A percentile compares a stretch with the other conserved stretches of the same genome.
Evolutionary conservation across 805 yeast species (phyloP).

Genomic region (Pichia manshurica): DNA sequence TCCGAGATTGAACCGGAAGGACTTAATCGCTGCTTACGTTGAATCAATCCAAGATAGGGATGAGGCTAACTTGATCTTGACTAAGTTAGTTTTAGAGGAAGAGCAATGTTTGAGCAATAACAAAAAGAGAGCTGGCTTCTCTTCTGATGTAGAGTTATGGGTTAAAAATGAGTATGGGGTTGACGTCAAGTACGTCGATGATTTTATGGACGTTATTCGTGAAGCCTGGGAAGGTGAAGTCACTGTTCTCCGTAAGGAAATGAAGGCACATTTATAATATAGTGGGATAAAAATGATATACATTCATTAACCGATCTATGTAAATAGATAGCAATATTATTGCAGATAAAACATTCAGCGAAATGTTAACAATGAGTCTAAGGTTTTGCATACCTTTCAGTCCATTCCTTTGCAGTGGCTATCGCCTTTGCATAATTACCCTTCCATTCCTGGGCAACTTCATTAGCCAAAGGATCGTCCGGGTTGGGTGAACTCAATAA

Average conservation of each 20-base stretch:
- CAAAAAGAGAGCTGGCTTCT: conserved; percentile 15
- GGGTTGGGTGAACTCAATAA: conserved; percentile 94
- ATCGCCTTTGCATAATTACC: conserved; percentile 77
- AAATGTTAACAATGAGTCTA: too few species aligned
- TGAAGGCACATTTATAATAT: conserved; percentile 17
- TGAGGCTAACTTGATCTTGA: conserved; percentile 16
- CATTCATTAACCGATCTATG: background rate
- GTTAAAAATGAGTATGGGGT: conserved; percentile 51
- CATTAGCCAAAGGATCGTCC: conserved; percentile 96
- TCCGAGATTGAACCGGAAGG: conserved; percentile 66
- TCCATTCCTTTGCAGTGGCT: conserved; percentile 74
- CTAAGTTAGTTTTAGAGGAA: conserved; percentile 24
- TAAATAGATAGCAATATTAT: too few species aligned
- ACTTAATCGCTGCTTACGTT: conserved; percentile 56
- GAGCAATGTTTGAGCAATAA: conserved; percentile 19
- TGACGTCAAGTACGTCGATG: conserved; percentile 59
- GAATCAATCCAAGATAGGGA: conserved; percentile 22
- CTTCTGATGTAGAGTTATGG: conserved; percentile 44
- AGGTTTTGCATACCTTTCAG: conserved; percentile 48
- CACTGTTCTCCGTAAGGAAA: conserved; percentile 7
- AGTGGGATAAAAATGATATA: background rate
- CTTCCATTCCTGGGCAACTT: conserved; percentile 96
- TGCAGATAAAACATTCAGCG: too few species aligned
- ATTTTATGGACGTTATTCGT: conserved; percentile 69
- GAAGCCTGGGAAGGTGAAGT: conserved; percentile 55